A percentile compares a stretch with the other conserved stretches of the same genome.
Conservation (phyloP, 2,329 filamentous ascomycete species). For the Neospermospora avenae region DNA sequence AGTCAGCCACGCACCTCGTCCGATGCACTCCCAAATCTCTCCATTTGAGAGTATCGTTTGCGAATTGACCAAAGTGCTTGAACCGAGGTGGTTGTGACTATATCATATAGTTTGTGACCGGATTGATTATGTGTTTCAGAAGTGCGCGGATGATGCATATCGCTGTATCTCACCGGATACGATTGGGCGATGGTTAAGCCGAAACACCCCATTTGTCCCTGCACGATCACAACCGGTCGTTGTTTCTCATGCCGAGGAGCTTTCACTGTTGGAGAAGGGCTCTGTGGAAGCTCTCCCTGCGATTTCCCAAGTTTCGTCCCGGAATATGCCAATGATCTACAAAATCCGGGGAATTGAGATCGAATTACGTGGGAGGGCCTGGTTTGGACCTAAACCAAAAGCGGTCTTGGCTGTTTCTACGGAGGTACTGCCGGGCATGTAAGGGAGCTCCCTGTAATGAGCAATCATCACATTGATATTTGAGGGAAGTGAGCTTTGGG, state of each 20-base stretch:
- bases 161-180: background rate
- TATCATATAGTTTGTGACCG: background rate
- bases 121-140: background rate
- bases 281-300: too few relatives aligned
- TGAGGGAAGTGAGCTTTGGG: too few relatives aligned
- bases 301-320: too few relatives aligned
- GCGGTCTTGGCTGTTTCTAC: background rate
- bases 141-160: background rate
- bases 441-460: background rate
- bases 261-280: background rate
- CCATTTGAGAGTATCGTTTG: too few relatives aligned
- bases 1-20: too few relatives aligned
- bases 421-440: background rate
- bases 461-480: background rate
- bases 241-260: conserved; percentile 10
- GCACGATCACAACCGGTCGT: conserved; percentile 10
- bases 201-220: too few relatives aligned
- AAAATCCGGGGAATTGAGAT: conserved; percentile 14
- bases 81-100: too few relatives aligned
- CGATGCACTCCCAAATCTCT: too few relatives aligned
- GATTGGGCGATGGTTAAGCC: background rate
- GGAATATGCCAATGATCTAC: conserved; percentile 16
- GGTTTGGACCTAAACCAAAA: background rate
- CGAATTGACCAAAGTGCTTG: too few relatives aligned
- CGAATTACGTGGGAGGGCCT: too few relatives aligned